Base-by-base conservation (phyloP, 148 eudicot species). In the Rhododendron simsii region DNA sequence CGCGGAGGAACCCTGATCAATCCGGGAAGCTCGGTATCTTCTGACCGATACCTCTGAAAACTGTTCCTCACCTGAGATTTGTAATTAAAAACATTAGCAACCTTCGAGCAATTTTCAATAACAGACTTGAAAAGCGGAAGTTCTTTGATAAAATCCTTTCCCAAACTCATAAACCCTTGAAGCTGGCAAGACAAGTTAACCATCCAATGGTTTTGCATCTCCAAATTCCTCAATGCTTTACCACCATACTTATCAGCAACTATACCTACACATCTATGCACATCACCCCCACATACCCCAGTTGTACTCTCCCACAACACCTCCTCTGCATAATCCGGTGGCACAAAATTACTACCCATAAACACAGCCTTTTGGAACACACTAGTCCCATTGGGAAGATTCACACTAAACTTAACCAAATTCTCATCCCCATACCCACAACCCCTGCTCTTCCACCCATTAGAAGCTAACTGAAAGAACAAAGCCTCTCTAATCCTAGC, bases 131-230 rank as follows among this genome's bases (percentile, higher is more conserved):
- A 86, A 12, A 88, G 81, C 8, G 91, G 86, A 67, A 90, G 89
- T 16, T 88, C 88, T 78, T 82, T 82, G 69, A 80, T 63, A 65
- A 90, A 88, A 71, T 90, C 91, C 67, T 88, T 90, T 5, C 85
- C 35, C 79, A 90, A 86, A 59, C 90, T 88, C 81, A 77, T 65
- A 44, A 90, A 84, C 15, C 81, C 90, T 75, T 86, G 87, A 81
- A 88, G 76, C 84, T 86, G 90, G 65, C 91, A 90, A 16, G 90
- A 86, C 39, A 90, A 45, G 55, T 90, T 90, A 61, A 85, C 82
- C 86, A 77, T 85, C 86, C 86, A 85, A 12, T 77, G 74, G 63
- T 85, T 85, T 69, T 85, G 81, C 41, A 85, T 35, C 86, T 85
- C 86, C 86, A 85, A 77, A 41, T 85, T 85, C 69, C 55, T 85